Conservation (phyloP, 768 basidiomycete genomes). For the Psilocybe cyanescens region DNA sequence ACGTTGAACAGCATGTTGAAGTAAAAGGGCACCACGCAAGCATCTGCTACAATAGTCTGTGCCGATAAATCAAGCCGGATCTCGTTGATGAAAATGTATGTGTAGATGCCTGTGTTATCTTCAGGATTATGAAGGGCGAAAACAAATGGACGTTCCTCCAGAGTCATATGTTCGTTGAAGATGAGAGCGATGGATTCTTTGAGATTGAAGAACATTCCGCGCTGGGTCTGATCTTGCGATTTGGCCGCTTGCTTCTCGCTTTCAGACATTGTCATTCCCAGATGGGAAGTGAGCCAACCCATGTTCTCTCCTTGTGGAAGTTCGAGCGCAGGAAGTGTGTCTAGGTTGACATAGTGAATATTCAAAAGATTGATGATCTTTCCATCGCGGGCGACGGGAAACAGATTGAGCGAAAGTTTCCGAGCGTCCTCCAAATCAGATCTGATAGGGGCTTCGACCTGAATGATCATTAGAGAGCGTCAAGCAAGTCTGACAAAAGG, state of each 20-base stretch:
- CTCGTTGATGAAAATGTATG: conserved; percentile 48
- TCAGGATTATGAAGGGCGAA: conserved; percentile 25
- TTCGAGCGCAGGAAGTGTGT: conserved; percentile 14
- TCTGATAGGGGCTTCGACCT: conserved; percentile 31
- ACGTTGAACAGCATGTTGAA: conserved; percentile 21
- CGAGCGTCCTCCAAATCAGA: conserved; percentile 16
- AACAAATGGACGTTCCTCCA: conserved; percentile 4
- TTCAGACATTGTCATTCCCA: conserved; percentile 23
- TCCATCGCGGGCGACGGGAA: conserved; percentile 26
- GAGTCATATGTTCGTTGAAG: conserved; percentile 16
- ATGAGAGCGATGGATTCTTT: conserved; percentile 25
- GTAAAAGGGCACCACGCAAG: conserved; percentile 46
- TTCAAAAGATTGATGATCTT: conserved; percentile 26
- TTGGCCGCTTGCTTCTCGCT: conserved; percentile 16
- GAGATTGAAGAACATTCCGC: conserved; percentile 23
- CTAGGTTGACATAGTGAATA: conserved; percentile 33
- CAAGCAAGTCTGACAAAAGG: conserved; percentile 11
- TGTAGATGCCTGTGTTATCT: conserved; percentile 26
- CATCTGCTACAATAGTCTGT: conserved; percentile 54
- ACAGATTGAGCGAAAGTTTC: conserved; percentile 28
- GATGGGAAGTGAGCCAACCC: conserved; percentile 29
- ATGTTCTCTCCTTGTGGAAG: conserved; percentile 12
- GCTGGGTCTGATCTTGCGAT: neutral
- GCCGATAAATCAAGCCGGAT: conserved; percentile 51
- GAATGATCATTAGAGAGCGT: conserved; percentile 20